Percentiles rank a stretch among this genome's conserved stretches.
phyloP scores from a whole-genome alignment of 208 protist species.

The Crithidia sp. region DNA sequence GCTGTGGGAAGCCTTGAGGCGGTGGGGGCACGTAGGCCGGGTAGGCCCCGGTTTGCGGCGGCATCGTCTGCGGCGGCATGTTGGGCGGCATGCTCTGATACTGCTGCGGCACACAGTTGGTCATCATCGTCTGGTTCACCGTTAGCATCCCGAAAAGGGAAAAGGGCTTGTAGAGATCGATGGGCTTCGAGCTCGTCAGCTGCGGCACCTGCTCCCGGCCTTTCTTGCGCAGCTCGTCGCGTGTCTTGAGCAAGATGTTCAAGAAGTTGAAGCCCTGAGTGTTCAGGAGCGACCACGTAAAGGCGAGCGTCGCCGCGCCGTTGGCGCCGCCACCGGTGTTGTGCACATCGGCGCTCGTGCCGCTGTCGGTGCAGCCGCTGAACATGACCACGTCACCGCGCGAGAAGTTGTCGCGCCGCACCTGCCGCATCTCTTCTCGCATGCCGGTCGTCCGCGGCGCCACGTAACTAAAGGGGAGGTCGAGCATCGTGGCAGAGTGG shows the following conservation, averaged over 20 bases:
- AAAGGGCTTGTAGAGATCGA: slow-evolving; percentile 91
- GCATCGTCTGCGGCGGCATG: slow-evolving; percentile 30
- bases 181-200: slow-evolving; percentile 89
- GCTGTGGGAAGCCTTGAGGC: slow-evolving; percentile 18
- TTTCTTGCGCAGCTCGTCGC: slow-evolving; percentile 74
- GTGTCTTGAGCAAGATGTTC: slow-evolving; percentile 81
- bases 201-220: slow-evolving; percentile 88
- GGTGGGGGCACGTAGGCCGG: slow-evolving; percentile 24
- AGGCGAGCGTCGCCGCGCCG: slow-evolving; percentile 84
- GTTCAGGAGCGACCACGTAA: slow-evolving; percentile 79
- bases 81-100: slow-evolving; percentile 43
- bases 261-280: slow-evolving; percentile 72
- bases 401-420: slow-evolving; percentile 78
- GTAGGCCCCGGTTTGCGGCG: slow-evolving; percentile 16
- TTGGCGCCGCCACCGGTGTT: slow-evolving; percentile 48
- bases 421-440: slow-evolving; percentile 56
- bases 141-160: slow-evolving; percentile 85
- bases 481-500: slow-evolving; percentile 90
- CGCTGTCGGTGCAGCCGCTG: slow-evolving; percentile 85
- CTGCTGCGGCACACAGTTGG: slow-evolving; percentile 65
- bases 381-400: slow-evolving; percentile 90
- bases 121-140: slow-evolving; percentile 60
- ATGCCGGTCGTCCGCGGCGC: slow-evolving; percentile 27
- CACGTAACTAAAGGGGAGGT: slow-evolving; percentile 90
- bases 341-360: slow-evolving; percentile 84